Percentiles rank a stretch among this genome's conserved stretches.
phyloP scores from a whole-genome alignment of 768 basidiomycete species.

The Tricholoma saponaceum region DNA sequence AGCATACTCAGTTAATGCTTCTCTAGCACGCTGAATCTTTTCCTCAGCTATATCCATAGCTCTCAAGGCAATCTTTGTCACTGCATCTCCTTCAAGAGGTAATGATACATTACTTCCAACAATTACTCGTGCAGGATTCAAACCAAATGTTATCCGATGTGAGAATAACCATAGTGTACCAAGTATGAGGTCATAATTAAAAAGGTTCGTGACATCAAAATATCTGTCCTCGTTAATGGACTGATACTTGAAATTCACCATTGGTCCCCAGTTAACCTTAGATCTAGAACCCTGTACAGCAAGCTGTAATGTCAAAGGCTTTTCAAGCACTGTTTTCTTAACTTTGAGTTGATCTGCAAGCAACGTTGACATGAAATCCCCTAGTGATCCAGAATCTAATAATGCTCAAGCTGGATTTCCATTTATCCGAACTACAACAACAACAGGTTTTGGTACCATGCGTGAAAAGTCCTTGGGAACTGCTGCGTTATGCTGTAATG shows the following conservation, averaged over 20 bases:
- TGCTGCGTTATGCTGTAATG: not conserved
- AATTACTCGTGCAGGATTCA: no score
- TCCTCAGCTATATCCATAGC: not conserved
- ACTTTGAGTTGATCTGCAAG: not conserved
- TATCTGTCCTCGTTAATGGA: slow-evolving; percentile 10
- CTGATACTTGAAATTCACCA: no score
- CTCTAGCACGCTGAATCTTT: not conserved
- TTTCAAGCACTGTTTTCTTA: not conserved
- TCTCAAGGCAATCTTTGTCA: slow-evolving; percentile 2
- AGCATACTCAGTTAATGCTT: slow-evolving; percentile 10
- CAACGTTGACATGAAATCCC: not conserved
- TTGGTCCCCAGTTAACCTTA: not conserved
- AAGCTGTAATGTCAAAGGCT: not conserved
- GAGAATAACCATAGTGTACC: slow-evolving; percentile 31
- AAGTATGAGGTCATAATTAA: slow-evolving; percentile 33
- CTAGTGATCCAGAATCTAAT: not conserved
- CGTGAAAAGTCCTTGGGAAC: not conserved
- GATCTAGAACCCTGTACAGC: slow-evolving; percentile 3
- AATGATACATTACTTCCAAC: not conserved
- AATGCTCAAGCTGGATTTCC: not conserved
- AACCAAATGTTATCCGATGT: slow-evolving; percentile 23
- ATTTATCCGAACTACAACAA: not conserved
- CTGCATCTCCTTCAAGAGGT: slow-evolving; percentile 13
- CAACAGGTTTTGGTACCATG: not conserved
- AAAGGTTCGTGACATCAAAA: slow-evolving; percentile 35